These are phyloP conservation scores for Gonapodya sp. DNA, from an alignment of 192 early-diverging fungal species.

Conservation along the genomic window DNA sequence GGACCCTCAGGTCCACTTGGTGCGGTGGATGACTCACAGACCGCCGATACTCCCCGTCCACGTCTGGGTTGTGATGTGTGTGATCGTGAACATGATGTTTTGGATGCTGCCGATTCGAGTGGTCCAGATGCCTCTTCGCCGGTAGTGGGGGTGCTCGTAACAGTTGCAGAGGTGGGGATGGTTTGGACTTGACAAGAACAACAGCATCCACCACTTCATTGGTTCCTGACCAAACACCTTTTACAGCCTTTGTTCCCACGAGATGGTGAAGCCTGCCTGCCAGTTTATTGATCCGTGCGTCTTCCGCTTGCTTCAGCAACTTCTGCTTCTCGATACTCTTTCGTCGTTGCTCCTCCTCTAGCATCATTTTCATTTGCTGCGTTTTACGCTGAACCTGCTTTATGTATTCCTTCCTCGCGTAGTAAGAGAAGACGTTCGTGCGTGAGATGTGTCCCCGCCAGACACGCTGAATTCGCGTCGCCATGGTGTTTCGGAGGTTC, in stretches of 20 bases:
- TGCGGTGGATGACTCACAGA: neutral
- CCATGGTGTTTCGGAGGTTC: neutral
- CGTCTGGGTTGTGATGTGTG: neutral
- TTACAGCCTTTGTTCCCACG: neutral
- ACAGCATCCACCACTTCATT: neutral
- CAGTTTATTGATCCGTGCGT: neutral
- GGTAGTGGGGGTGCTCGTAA: neutral
- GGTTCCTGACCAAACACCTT: neutral
- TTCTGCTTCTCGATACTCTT: neutral
- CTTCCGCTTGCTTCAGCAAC: neutral
- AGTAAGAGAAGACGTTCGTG: neutral
- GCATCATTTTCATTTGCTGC: neutral
- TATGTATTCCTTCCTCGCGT: neutral
- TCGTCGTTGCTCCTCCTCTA: neutral
- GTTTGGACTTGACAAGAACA: neutral
- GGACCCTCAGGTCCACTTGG: neutral
- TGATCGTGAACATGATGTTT: neutral
- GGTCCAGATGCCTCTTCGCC: neutral
- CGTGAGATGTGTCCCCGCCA: neutral
- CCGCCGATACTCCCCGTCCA: neutral
- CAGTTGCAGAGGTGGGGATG: neutral
- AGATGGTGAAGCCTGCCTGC: neutral
- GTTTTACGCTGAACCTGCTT: neutral
- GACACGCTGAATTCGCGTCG: neutral
- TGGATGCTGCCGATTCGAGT: too few relatives aligned